Evolutionary conservation across 139 green algal genomes (phyloP).

Genomic region (Yamagishiella unicocca): DNA sequence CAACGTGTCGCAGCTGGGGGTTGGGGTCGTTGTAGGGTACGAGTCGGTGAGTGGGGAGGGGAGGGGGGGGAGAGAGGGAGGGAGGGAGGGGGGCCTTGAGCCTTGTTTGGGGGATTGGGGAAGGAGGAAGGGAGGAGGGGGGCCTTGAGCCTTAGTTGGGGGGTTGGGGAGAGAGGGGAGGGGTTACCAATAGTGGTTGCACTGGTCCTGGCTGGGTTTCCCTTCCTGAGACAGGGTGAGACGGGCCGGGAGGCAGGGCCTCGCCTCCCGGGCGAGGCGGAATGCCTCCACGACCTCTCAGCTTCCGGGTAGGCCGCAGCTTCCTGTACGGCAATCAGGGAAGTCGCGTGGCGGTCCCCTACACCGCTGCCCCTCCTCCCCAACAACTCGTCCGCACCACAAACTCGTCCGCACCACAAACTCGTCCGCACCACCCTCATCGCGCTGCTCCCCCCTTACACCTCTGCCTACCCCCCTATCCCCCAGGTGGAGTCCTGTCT

Average conservation of each 20-base stretch:
- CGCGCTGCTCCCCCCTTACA: background rate
- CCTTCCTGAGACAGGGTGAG: no score
- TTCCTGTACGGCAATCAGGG: no score
- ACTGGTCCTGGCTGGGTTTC: background rate
- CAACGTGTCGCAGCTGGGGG: constrained; percentile 14
- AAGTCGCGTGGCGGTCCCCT: no score
- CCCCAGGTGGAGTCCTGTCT: constrained; percentile 21
- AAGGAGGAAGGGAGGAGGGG: background rate
- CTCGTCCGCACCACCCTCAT: background rate
- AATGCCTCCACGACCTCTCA: no score
- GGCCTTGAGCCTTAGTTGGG: no score
- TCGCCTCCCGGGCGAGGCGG: no score
- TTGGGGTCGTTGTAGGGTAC: background rate
- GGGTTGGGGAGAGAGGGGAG: background rate
- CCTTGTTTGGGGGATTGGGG: no score
- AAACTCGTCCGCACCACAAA: no score
- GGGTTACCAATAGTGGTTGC: background rate
- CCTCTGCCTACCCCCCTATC: background rate
- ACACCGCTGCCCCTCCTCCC: no score
- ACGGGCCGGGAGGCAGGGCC: no score
- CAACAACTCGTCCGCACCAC: no score
- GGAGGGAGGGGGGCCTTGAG: background rate
- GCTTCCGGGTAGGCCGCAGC: no score
- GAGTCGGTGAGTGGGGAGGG: constrained; percentile 17
- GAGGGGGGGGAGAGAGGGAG: background rate